Evolutionary conservation across 2,329 filamentous ascomycete species (phyloP), one percentile per base, ranked within the genome.

Genomic region (Spiromastix sp.): DNA sequence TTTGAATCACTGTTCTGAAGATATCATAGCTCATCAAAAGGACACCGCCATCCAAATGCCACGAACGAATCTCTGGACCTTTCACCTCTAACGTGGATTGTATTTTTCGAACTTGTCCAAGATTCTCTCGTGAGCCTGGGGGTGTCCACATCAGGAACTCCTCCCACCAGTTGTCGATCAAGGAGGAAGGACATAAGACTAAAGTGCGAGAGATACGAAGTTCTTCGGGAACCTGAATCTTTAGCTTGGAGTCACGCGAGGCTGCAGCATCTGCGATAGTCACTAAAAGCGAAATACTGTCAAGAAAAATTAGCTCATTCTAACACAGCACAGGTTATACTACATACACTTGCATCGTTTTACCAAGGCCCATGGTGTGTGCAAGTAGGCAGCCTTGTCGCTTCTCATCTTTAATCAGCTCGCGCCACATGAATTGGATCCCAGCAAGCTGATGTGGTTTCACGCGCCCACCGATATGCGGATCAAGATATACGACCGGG

Each of bases 321-420:
- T 13, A 35, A 15, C 12, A 28, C n/a, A 27, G 15, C 4, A 18
- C 5, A 33, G 17, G 19, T 13, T n/a, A n/a, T 17, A 15, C 7
- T 13, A 60, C 65, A 60, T 58, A 70, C 64, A 85, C 74, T 61
- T 94, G 86, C 79, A 93, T 85, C 0, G 86, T 93, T 62, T 94
- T 95, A 11, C 86, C 86, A 2, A 94, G 62, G 2, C 87, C 87
- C 86, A 94, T 94, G 0, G 83, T 85, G 54, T 94, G 86, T 4
- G 86, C 82, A 13, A 94, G 67, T 9, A 93, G 68, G 51, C 84
- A 93, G 2, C 86, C 86, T 55, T 86, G 78, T 12, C 70, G 68
- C 4, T 65, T 61, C 3, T 68, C 61, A 37, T 77, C 71, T 20
- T 71, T 68, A 4, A 89, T 73, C 29, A 94, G 64, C 43, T 89